Evolutionary conservation across 768 basidiomycete species (phyloP).

Genomic region (Agaricus subrufescens): DNA sequence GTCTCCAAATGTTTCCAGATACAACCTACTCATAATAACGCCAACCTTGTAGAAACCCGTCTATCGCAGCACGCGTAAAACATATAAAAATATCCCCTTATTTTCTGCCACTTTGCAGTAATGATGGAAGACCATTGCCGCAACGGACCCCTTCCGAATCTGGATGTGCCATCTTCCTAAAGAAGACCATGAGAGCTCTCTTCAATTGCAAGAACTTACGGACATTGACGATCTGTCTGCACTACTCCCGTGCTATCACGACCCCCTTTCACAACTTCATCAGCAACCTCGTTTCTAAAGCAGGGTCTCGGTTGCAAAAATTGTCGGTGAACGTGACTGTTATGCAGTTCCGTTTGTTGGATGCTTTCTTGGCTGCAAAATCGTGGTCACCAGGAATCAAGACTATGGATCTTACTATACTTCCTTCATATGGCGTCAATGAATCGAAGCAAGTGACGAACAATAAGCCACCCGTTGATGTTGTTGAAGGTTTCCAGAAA

Average conservation of each 20-base stretch:
- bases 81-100: constrained; percentile 9
- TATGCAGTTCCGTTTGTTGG: neutral
- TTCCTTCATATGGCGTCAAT: neutral
- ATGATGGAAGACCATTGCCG: neutral
- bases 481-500: neutral
- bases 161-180: neutral
- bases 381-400: neutral
- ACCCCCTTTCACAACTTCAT: neutral
- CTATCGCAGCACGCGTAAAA: neutral
- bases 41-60: neutral
- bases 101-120: neutral
- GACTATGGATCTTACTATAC: neutral
- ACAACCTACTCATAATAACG: neutral
- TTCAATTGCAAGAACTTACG: neutral
- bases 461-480: neutral
- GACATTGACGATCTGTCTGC: neutral
- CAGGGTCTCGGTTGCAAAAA: neutral
- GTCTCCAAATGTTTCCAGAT: neutral
- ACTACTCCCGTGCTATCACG: neutral
- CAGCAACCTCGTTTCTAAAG: neutral
- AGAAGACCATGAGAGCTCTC: neutral
- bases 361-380: neutral
- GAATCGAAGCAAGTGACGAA: neutral
- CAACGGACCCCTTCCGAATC: neutral
- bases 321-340: neutral